Percentiles rank a stretch among this genome's conserved stretches.
These are phyloP conservation scores for Tuber indicum DNA, from an alignment of 495 filamentous ascomycete species.

Conservation along the genomic window DNA sequence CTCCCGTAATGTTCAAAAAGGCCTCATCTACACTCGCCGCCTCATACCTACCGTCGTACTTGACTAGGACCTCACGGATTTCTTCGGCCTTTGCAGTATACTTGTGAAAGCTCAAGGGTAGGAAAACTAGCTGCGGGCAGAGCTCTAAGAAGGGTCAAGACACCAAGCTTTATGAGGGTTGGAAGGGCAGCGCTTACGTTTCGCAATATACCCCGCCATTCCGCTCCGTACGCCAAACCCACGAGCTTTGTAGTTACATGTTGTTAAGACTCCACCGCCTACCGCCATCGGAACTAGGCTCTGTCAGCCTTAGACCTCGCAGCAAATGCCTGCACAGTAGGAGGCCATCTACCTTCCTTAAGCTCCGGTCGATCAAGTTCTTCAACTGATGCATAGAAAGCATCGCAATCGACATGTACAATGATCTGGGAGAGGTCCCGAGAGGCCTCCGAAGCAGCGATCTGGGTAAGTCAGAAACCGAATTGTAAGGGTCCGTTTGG, in stretches of 20 bases:
- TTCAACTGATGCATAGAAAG: slow-evolving; percentile 95
- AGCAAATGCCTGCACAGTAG: not conserved
- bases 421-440: slow-evolving; percentile 79
- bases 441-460: slow-evolving; percentile 67
- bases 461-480: slow-evolving; percentile 27
- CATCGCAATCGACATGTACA: slow-evolving; percentile 94
- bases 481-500: not conserved
- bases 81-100: slow-evolving; percentile 88
- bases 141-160: slow-evolving; percentile 49
- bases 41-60: slow-evolving; percentile 86
- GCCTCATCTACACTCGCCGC: slow-evolving; percentile 93
- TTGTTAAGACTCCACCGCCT: slow-evolving; percentile 83
- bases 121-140: slow-evolving; percentile 75
- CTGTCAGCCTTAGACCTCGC: slow-evolving; percentile 8
- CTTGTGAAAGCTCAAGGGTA: slow-evolving; percentile 82
- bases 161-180: not conserved
- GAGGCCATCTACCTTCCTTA: slow-evolving; percentile 48
- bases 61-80: slow-evolving; percentile 69
- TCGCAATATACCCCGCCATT: slow-evolving; percentile 93
- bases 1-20: slow-evolving; percentile 81
- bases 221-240: slow-evolving; percentile 85
- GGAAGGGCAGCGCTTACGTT: slow-evolving; percentile 46
- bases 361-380: slow-evolving; percentile 86
- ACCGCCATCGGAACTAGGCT: slow-evolving; percentile 75
- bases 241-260: slow-evolving; percentile 88